phyloP scores from a whole-genome alignment of 768 basidiomycete genomes.

The Rickenella mellea region DNA sequence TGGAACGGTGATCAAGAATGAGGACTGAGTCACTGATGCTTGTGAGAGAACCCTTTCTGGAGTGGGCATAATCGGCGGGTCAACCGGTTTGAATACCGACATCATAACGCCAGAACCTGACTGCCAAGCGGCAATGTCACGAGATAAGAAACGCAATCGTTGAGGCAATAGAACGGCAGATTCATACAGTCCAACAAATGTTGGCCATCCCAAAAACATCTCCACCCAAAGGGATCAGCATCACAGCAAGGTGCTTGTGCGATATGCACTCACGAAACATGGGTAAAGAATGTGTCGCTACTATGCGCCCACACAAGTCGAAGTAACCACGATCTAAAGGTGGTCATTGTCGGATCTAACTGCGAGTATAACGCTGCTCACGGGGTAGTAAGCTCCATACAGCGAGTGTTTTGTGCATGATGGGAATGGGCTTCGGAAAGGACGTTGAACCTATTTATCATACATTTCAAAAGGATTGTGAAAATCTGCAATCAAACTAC shows the following conservation, averaged over 20 bases:
- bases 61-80: conserved; percentile 13
- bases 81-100: conserved; percentile 13
- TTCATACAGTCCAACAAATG: conserved; percentile 2
- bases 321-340: conserved; percentile 7
- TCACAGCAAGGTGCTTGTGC: not conserved
- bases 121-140: not conserved
- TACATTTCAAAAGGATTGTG: too few species aligned
- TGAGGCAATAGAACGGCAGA: not conserved
- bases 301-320: conserved; percentile 8
- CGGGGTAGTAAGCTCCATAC: conserved; percentile 12
- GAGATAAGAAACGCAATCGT: not conserved
- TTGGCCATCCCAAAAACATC: conserved; percentile 6
- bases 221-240: not conserved
- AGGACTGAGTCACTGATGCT: too few species aligned
- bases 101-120: conserved; percentile 9
- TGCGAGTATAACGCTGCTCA: conserved; percentile 6
- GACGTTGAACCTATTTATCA: conserved; percentile 21
- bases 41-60: conserved; percentile 13
- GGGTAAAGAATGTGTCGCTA: conserved; percentile 11
- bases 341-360: not conserved
- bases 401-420: conserved; percentile 6
- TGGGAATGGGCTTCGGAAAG: conserved; percentile 18
- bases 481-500: not conserved
- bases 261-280: conserved; percentile 14
- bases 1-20: too few species aligned